phyloP scores from a whole-genome alignment of 192 early-diverging fungal genomes.

The Jimgerdemannia lactiflua region DNA sequence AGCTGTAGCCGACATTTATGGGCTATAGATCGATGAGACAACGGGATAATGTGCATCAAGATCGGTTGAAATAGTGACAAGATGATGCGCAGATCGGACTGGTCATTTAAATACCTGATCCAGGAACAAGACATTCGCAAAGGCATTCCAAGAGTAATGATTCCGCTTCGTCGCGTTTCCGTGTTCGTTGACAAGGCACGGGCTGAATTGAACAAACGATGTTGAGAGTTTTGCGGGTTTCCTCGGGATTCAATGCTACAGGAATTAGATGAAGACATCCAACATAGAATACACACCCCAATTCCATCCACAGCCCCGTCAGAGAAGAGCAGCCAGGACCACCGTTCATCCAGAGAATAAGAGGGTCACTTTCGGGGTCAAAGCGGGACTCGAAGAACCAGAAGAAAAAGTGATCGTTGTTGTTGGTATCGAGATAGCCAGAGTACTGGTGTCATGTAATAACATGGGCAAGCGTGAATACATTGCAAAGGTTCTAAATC shows the following conservation, averaged over 20 bases:
- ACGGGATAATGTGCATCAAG: not conserved
- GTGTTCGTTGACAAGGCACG: slow-evolving; percentile 79
- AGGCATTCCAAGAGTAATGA: slow-evolving; percentile 85
- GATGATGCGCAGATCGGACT: not conserved
- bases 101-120: slow-evolving; percentile 54
- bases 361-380: slow-evolving; percentile 69
- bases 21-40: slow-evolving; percentile 40
- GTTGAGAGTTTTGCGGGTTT: not conserved
- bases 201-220: slow-evolving; percentile 27
- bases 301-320: slow-evolving; percentile 79
- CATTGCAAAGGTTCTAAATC: no score
- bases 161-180: slow-evolving; percentile 69
- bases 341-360: slow-evolving; percentile 78
- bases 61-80: not conserved
- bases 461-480: no score
- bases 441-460: slow-evolving; percentile 50
- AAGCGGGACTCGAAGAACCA: slow-evolving; percentile 96
- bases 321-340: slow-evolving; percentile 83
- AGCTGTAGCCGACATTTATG: slow-evolving; percentile 89
- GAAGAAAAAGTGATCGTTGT: slow-evolving; percentile 87
- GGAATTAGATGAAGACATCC: no score
- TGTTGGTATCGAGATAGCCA: slow-evolving; percentile 68
- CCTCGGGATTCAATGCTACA: slow-evolving; percentile 2
- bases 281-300: slow-evolving; percentile 42
- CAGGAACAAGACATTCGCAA: slow-evolving; percentile 83